Base-by-base conservation (phyloP, 345 rosid species). In the Populus ilicifolia region DNA sequence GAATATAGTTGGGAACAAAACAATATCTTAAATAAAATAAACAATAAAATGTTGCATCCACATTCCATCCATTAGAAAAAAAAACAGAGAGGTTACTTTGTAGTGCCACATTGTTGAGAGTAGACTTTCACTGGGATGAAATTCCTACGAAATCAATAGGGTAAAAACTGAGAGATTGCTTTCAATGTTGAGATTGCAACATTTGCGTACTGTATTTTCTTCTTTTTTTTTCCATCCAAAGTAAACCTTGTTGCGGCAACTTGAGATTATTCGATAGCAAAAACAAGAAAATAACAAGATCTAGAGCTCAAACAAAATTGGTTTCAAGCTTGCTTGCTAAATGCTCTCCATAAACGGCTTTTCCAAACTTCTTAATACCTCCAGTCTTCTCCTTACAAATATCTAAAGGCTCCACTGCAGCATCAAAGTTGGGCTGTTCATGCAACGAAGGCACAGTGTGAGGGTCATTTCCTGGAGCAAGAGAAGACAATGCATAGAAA, bases 311-410 rank as follows among this genome's bases (percentile, higher is more conserved):
- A 44, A 52, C 89, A 39, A 91, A 93, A 79, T 91, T 93, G 1
- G 91, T 90, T 30, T 78, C 79, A 21, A 93, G 94, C 86, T 90
- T 93, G 84, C 89, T 80, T 7, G 86, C 91, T n/a, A 95, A 76
- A 88, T 95, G 97, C 85, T 94, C 93, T 69, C 95, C 97, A 66
- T 92, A 92, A 50, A 90, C 87, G 43, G 97, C 97, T 71, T 67
- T 87, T 61, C 72, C 84, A 72, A 86, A 88, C 86, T 84, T 87
- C 66, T 71, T 83, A 14, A 70, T 36, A 62, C 85, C 93, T 30
- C 89, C 93, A 5, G 83, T 84, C 73, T 72, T 87, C 80, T 78
- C 20, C 59, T 69, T 39, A 59, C 94, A 95, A 13, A 85, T 56
- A 52, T 93, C 98, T 74, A 89, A 69, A 67, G 98, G 97, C 88